Evolutionary conservation across 176 grass and related monocot species (phyloP), one percentile per base, ranked within the genome.

Genomic region (Aegilops tauschii): DNA sequence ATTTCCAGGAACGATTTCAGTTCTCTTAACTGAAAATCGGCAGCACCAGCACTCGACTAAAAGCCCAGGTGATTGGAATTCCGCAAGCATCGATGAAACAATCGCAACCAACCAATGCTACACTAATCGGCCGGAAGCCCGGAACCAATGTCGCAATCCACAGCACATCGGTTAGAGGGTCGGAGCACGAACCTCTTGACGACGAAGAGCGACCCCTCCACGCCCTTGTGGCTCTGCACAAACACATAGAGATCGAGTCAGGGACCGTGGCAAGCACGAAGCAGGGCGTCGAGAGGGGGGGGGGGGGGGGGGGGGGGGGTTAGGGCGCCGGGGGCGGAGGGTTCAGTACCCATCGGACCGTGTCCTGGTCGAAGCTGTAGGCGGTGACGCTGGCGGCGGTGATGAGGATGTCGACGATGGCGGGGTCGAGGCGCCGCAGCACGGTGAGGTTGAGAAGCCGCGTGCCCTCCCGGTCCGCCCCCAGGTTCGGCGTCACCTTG

Each of bases 161-260:
- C 20, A 18, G 16, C 23, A 4, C 64, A 65, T 8, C 1, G 36
- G 52, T 10, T 4, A 81, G 12, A 18, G 40, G 5, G 30, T 54
- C 3, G 25, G 23, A 6, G 61, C 18, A 90, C 66, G 37, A 39
- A 95, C 93, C 91, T 95, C 84, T 93, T 93, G 42, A 95, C 91
- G 68, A 95, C 65, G 27, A 93, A 93, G 35, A 95, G 83, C 23
- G 93, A 91, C 63, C 93, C 93, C 76, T 95, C 93, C 70, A 93
- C 91, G 42, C 34, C 86, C 86, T 89, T 95, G 11, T 77, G 80
- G 83, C 69, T 83, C 93, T 95, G 81, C 86, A 64, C 44, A 12
- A 80, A 81, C 9, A 2, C 30, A 29, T 5, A 49, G 56, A 61
- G 67, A 34, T 69, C n/a, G 63, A 42, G 37, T 21, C 65, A 36